Evolutionary conservation across 805 yeast genomes (phyloP), one percentile per base, ranked within the genome.

Genomic region (Sungouiella thailandica): DNA sequence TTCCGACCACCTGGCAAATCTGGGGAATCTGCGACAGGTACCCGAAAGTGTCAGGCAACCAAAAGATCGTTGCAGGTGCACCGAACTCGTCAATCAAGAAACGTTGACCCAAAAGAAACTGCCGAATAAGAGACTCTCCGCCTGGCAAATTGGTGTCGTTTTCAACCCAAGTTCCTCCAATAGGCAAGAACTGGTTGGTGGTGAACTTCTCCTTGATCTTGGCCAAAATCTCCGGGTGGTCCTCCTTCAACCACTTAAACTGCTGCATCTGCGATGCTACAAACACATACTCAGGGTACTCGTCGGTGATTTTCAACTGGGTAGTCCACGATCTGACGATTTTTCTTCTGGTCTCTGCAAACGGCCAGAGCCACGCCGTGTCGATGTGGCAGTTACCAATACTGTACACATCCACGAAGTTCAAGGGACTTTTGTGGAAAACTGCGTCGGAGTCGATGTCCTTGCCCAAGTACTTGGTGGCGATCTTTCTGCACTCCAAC

Each of bases 291-390:
- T 93, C 98, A 0, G 97, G 97, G 47, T 87, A 90, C 46, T 78
- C 70, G 35, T 87, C 90, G 51, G 93, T 76, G 30, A 93, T 60
- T 35, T 86, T 80, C 32, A 90, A 65, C 62, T 90, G 98, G 7
- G 96, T 78, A 0, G 96, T 80, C 97, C 97, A 90, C 5, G 96
- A 86, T 44, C 98, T 73, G 2, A 89, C 96, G 35, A 90, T 77
- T 54, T 90, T 90, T 33, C 97, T 75, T 48, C 84, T 81, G 1
- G 97, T 87, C 56, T 93, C 97, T 2, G 95, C 97, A 67, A 83
- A 90, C n/a, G 97, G 97, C 98, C 98, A 90, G 38, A 88, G 69
- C 98, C 98, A 90, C 11, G 97, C 97, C 12, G 97, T 90, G 53
- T 90, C 98, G 47, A 89, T 89, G 57, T 89, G 97, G 57, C 97